A percentile compares a stretch with the other conserved stretches of the same genome.
phyloP scores from a whole-genome alignment of 306 rosid species.

The Pyrus communis region DNA sequence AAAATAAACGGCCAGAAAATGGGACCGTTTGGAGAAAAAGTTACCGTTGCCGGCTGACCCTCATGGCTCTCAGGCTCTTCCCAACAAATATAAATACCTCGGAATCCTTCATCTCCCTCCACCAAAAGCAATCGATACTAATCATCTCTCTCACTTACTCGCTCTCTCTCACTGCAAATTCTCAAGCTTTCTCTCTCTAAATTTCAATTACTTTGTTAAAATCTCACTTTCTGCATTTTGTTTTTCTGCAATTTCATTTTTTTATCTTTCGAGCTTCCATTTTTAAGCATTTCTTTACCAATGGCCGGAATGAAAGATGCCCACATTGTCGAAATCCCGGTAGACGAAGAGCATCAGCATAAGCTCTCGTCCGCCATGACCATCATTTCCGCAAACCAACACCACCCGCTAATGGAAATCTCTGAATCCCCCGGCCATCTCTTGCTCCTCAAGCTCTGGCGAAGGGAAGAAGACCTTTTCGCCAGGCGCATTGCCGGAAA shows the following conservation, averaged over 20 bases:
- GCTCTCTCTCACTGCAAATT: neutral
- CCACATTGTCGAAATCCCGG: constrained; percentile 73
- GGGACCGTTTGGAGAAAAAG: constrained; percentile 5
- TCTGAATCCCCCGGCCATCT: constrained; percentile 75
- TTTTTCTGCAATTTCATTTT: neutral
- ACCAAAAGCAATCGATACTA: constrained; percentile 7
- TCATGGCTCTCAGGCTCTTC: neutral
- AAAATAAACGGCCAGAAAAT: neutral
- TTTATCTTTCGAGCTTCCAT: neutral
- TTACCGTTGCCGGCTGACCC: neutral
- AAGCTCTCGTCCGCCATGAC: constrained; percentile 20
- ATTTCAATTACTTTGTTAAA: neutral
- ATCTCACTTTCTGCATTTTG: neutral
- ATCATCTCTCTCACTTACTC: neutral
- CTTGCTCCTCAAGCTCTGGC: constrained; percentile 80
- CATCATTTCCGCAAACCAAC: constrained; percentile 50
- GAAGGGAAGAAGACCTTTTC: constrained; percentile 66
- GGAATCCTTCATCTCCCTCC: neutral
- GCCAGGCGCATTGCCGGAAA: constrained; percentile 40
- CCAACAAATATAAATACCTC: neutral
- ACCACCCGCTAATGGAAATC: constrained; percentile 78
- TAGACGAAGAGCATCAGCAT: constrained; percentile 50
- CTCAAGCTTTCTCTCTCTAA: neutral
- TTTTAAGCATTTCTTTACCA: neutral
- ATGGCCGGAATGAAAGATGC: constrained; percentile 59